Base-by-base conservation (phyloP, 805 yeast species). In the Wickerhamiella lipophila region DNA sequence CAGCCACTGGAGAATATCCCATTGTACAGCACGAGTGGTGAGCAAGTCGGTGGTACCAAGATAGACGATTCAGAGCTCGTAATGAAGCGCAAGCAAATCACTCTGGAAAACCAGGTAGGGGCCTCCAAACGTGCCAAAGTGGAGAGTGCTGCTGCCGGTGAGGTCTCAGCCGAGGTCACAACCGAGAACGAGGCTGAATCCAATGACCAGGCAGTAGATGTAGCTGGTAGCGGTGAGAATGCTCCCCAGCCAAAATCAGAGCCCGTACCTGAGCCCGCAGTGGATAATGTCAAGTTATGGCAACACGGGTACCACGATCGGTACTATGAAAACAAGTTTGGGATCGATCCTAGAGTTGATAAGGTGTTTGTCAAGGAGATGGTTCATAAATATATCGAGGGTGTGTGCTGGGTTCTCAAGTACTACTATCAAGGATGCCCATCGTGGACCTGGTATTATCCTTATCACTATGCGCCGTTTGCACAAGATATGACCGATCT, bases 351-450 rank as follows among this genome's bases (percentile, higher is more conserved):
- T 11, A 71, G 73, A 19, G 73, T 73, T 2, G 80, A 77, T 42
- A 76, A 72, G 46, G 70, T 72, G 1, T 65, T 68, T 16, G 68
- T 76, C 18, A 73, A 79, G 40, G 74, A 72, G 53, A 78, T 92
- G 59, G 86, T 80, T 0, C 68, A 70, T 49, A 74, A 78, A 44
- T 92, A 92, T 60, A 74, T 92, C 49, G 96, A 89, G 64, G 99
- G 99, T 53, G 83, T 92, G 3, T 78, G 95, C n/a, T 92, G 99
- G 99, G 95, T 81, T 1, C 70, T 92, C 54, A 66, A 85, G 48
- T 92, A 92, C 64, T 92, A 92, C 66, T 89, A 85, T 64, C 97
- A 92, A 65, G 97, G 96, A 2, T 89, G 97, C 67, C 95, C 95
- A 0, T 89, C 97, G 0, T 92, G 99, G 99, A 80, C 80, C 49